Percentiles rank a stretch among this genome's conserved stretches.
These are phyloP conservation scores for Wickerhamiella spandovensis DNA, from an alignment of 805 yeast genomes.

Conservation along the genomic window DNA sequence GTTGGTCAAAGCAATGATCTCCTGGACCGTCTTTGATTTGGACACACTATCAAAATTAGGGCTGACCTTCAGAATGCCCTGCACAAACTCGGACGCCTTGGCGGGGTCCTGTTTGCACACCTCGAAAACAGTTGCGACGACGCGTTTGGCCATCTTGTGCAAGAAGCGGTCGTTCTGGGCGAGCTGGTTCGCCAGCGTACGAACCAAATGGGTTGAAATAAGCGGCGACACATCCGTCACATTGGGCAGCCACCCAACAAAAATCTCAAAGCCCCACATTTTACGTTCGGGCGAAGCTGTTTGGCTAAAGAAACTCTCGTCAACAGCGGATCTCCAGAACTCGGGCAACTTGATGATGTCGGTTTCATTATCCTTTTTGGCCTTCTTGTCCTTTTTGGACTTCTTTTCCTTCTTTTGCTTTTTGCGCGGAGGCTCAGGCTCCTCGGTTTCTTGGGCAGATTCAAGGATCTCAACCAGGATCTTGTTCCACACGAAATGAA, in stretches of 20 bases:
- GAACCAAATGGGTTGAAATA: slow-evolving; percentile 20
- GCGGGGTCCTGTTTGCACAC: slow-evolving; percentile 28
- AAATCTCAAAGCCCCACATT: slow-evolving; percentile 70
- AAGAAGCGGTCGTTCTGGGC: slow-evolving; percentile 52
- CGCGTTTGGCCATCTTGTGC: slow-evolving; percentile 49
- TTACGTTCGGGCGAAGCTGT: slow-evolving; percentile 77
- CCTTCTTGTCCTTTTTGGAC: slow-evolving; percentile 14
- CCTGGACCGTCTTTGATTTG: slow-evolving; percentile 52
- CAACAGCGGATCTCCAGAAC: slow-evolving; percentile 71
- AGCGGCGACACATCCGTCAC: slow-evolving; percentile 17
- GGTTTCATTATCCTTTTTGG: slow-evolving; percentile 19
- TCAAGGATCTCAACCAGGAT: slow-evolving; percentile 31
- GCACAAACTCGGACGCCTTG: slow-evolving; percentile 27
- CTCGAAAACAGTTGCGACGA: slow-evolving; percentile 31
- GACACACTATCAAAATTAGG: slow-evolving; percentile 67
- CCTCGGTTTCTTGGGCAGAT: slow-evolving; percentile 7
- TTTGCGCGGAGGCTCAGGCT: slow-evolving; percentile 14
- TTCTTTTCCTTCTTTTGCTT: slow-evolving; percentile 29
- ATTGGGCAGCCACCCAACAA: slow-evolving; percentile 34
- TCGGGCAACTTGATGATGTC: slow-evolving; percentile 34
- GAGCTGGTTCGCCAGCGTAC: slow-evolving; percentile 66
- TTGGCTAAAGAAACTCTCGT: slow-evolving; percentile 64
- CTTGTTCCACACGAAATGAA: slow-evolving; percentile 24
- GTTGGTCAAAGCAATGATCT: slow-evolving; percentile 23
- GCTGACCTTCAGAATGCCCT: slow-evolving; percentile 25